phyloP scores from a whole-genome alignment of 108 stramenopile species.

The Ochromonas danica region DNA sequence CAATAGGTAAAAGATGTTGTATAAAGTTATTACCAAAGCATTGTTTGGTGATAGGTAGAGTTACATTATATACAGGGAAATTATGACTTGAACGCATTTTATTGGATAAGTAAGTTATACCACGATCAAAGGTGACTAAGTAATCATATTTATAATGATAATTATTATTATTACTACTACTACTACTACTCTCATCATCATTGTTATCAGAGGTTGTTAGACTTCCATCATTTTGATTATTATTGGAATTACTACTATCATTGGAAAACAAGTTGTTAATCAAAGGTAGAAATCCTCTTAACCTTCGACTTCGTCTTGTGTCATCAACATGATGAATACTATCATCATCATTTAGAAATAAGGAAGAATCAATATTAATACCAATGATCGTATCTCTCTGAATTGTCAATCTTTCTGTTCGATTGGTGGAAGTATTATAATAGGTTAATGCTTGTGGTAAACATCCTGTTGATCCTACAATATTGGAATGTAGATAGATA shows the following conservation, averaged over 20 bases:
- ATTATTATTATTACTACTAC: too few species aligned
- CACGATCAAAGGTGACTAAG: background rate
- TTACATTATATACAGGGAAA: slow-evolving; percentile 6
- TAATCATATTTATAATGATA: slow-evolving; percentile 10
- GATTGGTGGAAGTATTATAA: background rate
- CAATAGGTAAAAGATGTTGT: background rate
- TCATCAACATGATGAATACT: too few species aligned
- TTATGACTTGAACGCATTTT: background rate
- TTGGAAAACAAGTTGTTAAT: too few species aligned
- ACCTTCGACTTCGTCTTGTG: too few species aligned
- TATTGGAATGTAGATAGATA: background rate
- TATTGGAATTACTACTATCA: too few species aligned
- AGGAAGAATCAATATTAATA: background rate
- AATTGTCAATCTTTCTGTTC: background rate
- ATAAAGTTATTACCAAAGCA: background rate
- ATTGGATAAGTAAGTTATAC: background rate
- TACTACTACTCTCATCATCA: too few species aligned
- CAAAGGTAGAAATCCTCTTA: too few species aligned
- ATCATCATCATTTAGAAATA: too few species aligned
- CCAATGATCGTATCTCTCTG: background rate
- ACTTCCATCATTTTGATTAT: too few species aligned
- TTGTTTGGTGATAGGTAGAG: slow-evolving; percentile 10
- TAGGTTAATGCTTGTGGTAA: slow-evolving; percentile 9
- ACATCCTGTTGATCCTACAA: slow-evolving; percentile 17
- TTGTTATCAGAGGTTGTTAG: too few species aligned